Base-by-base conservation (phyloP, 2,329 filamentous ascomycete species). In the Pseudocercospora musae region DNA sequence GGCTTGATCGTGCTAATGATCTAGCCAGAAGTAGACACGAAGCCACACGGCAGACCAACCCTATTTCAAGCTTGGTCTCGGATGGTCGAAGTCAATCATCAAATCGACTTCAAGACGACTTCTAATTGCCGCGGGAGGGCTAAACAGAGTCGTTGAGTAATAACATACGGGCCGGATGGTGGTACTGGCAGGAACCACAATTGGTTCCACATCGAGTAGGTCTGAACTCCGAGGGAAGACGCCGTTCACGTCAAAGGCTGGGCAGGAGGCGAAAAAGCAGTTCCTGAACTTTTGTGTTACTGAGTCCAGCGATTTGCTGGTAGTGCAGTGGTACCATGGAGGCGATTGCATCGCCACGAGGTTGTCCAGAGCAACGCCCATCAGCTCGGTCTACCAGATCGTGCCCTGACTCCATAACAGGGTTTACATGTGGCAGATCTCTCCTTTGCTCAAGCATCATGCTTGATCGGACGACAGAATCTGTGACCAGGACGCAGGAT, bases 201-300 rank as follows among this genome's bases (percentile, higher is more conserved):
- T 56, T 40, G 13, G n/a, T 11, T 40, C 31, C 31, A 27, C 20
- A 23, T 44, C 20, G 53, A 56, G 53, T 2, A 56, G 37, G 15
- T 25, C 20, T 18, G 20, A 21, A 29, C 27, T 56, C 9, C 4
- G 3, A 23, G 18, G 11, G n/a, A 29, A 37, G 29, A 37, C 44
- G 56, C 56, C 56, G 56, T 50, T 10, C 25, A 33, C 56, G 56
- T 58, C 56, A 58, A 49, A 48, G 29, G 27, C 56, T 37, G 40
- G 42, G 13, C 56, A 58, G 56, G 21, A 21, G 9, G 56, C 31
- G 18, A 44, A 15, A 29, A 8, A 25, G 4, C 48, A 29, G 25
- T 23, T n/a, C 48, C 21, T 52, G 11, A n/a, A 18, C n/a, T 25
- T 23, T 15, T 25, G 25, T 29, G 21, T 25, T 21, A 11, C 48